Base-by-base conservation (phyloP, 2,329 filamentous ascomycete genomes). In the Monosporascus sp. region DNA sequence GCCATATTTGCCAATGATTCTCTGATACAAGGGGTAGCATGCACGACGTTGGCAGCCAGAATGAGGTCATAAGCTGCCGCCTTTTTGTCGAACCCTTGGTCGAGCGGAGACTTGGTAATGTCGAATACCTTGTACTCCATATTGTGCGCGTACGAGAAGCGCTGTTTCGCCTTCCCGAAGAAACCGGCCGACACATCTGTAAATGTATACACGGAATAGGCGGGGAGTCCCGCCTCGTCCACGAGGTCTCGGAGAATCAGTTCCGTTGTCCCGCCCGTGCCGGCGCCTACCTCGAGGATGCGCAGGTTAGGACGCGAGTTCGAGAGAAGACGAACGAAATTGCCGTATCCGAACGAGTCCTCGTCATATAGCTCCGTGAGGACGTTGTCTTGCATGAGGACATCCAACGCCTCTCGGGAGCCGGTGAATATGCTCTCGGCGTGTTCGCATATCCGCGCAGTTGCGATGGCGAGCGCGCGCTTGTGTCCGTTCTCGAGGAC, bases 51-150 rank as follows among this genome's bases (percentile, higher is more conserved):
- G 15, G 62, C 52, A 24, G 66, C 64, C 27, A 67, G 52, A 20
- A 69, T 57, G 8, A 68, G 36, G 49, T 69, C 69, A 43, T 65
- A 70, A 17, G 57, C 46, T 2, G 50, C 56, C 7, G 48, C 47
- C 37, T 57, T 60, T 2, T 49, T 27, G 18, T 65, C 51, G 57
- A 69, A 70, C 0, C 67, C 68, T 44, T 71, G 68, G 11, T 65
- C 57, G 27, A 54, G 22, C 5, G 66, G 62, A 45, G 62, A 56
- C 24, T 58, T 60, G 44, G 61, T 59, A n/a, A 70, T 64, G 39
- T 71, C 65, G 2, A 70, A 58, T 1, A 62, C 58, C 46, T 59
- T 59, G 50, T 61, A 70, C 36, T 58, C 55, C 55, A 70, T 63
- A 11, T 60, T 57, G 1, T 52, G 54, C 5, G 57, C 54, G 35